phyloP scores from a whole-genome alignment of 495 filamentous ascomycete genomes.

The Alectoria sarmentosa region DNA sequence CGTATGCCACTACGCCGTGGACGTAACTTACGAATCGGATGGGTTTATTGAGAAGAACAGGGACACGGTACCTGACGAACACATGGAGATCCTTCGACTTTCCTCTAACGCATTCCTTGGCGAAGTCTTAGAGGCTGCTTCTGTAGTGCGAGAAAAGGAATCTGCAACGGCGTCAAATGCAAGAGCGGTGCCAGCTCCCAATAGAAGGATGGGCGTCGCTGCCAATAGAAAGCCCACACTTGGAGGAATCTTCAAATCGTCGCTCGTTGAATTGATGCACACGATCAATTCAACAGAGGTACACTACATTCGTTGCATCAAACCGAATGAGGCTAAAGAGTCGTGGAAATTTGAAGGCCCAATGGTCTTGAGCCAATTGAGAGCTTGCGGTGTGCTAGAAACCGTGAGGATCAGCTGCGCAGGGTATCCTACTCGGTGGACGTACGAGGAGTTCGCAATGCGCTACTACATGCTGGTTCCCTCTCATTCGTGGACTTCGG shows the following conservation, averaged over 20 bases:
- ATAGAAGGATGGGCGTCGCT: conserved; percentile 80
- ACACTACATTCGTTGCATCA: conserved; percentile 99
- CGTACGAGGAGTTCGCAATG: conserved; percentile 96
- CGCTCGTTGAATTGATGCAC: conserved; percentile 93
- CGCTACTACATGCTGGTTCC: conserved; percentile 98
- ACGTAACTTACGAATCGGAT: conserved; percentile 99
- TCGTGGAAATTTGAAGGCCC: conserved; percentile 98
- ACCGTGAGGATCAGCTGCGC: conserved; percentile 97
- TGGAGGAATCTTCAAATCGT: conserved; percentile 97
- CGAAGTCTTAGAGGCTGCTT: conserved; percentile 78
- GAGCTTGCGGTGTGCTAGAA: conserved; percentile 97
- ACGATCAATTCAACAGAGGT: conserved; percentile 98
- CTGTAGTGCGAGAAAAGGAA: conserved; percentile 85
- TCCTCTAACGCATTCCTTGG: conserved; percentile 82
- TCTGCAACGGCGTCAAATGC: conserved; percentile 61
- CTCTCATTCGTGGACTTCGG: conserved; percentile 83
- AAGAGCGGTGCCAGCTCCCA: conserved; percentile 57
- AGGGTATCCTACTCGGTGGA: conserved; percentile 97
- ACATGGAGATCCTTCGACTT: conserved; percentile 81
- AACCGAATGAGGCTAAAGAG: conserved; percentile 95
- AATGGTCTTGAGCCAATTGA: conserved; percentile 95
- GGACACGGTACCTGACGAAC: conserved; percentile 97
- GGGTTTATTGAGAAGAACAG: conserved; percentile 99
- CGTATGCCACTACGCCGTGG: conserved; percentile 96
- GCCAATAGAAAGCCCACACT: conserved; percentile 95